phyloP scores from a whole-genome alignment of 805 yeast genomes.

The Clavispora phyllophila region DNA sequence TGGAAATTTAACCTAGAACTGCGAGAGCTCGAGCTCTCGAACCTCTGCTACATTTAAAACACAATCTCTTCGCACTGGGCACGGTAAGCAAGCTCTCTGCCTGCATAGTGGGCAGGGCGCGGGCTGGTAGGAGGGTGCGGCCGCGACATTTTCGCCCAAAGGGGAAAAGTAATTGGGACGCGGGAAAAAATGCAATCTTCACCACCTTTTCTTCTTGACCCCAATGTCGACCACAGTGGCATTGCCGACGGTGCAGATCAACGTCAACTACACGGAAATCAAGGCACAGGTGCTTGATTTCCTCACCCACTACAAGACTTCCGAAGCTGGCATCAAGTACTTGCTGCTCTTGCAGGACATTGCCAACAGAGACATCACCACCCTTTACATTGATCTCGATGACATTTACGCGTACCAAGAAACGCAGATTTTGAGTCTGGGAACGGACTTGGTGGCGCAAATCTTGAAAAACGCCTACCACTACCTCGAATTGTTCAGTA shows the following conservation, averaged over 20 bases:
- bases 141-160: conserved; percentile 10
- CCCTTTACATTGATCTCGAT: conserved; percentile 73
- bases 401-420: conserved; percentile 73
- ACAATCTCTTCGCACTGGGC: not conserved
- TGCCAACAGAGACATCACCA: conserved; percentile 75
- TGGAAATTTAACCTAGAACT: too few species aligned
- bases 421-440: conserved; percentile 22
- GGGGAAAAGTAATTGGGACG: conserved; percentile 10
- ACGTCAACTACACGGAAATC: conserved; percentile 69
- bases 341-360: conserved; percentile 66
- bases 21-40: too few species aligned
- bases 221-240: conserved; percentile 23
- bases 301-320: conserved; percentile 57
- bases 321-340: conserved; percentile 48
- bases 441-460: conserved; percentile 44
- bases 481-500: conserved; percentile 71
- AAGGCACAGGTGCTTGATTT: conserved; percentile 57
- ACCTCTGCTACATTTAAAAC: not conserved
- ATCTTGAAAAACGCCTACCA: conserved; percentile 73
- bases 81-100: too few species aligned
- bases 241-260: conserved; percentile 62
- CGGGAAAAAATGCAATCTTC: not conserved
- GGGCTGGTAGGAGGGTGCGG: not conserved
- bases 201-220: not conserved
- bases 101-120: too few species aligned